phyloP scores from a whole-genome alignment of 352 stramenopile species.

The Elongisporangium undulatum region DNA sequence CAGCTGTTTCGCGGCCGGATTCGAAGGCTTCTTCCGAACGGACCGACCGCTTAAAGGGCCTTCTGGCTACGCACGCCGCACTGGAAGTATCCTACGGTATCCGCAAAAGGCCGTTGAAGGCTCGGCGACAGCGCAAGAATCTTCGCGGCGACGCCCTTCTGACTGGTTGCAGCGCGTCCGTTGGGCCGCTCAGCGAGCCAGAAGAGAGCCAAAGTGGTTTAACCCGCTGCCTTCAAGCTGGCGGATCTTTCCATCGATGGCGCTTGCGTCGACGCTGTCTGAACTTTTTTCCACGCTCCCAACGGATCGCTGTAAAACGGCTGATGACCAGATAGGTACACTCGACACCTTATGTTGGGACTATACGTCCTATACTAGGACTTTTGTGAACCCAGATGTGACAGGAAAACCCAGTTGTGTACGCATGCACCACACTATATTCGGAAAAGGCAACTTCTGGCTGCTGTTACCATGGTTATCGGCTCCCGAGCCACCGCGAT shows the following conservation, averaged over 20 bases:
- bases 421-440: background rate
- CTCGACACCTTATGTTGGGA: background rate
- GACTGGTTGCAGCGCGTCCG: background rate
- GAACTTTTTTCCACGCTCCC: background rate
- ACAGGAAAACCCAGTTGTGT: background rate
- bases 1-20: background rate
- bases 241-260: background rate
- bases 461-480: background rate
- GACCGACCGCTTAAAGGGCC: background rate
- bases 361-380: background rate
- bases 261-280: background rate
- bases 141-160: background rate
- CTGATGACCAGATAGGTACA: background rate
- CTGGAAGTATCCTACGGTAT: background rate
- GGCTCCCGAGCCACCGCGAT: background rate
- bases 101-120: background rate
- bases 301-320: background rate
- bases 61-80: background rate
- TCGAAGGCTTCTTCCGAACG: background rate
- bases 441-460: background rate
- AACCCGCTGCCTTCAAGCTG: background rate
- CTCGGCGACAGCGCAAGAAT: background rate
- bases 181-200: background rate
- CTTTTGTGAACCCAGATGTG: background rate
- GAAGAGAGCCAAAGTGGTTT: background rate